Evolutionary conservation across 2,329 filamentous ascomycete species (phyloP), one percentile per base, ranked within the genome.

Genomic region (Colletotrichum spaethianum): DNA sequence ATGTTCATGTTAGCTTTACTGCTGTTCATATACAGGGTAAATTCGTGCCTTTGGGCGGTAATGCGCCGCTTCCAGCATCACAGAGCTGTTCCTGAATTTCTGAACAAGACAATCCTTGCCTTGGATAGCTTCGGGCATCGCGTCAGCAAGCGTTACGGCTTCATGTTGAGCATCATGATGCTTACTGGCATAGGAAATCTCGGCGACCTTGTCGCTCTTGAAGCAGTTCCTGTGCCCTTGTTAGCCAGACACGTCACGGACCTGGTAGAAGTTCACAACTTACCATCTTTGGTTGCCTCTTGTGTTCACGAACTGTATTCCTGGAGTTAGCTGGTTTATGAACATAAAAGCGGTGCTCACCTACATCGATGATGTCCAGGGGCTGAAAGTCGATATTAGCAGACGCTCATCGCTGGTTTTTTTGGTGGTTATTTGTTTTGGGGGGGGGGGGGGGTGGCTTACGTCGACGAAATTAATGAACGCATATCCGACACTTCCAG

Each of bases 1-100:
- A 20, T 8, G 16, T 0, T 61, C 23, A 12, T 11, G 23, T 76
- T 42, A 75, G 64, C 23, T 60, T 26, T 18, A 12, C 9, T 14
- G 20, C 26, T 23, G 18, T 7, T n/a, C n/a, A 1, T 36, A 5
- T n/a, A 11, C 23, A 6, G 3, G 31, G 26, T 4, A 31, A 44
- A 31, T 2, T 23, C 20, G 20, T 61, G 95, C 93, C 87, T 97
- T 97, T 0, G 96, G 96, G 0, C 94, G 92, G 77, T 94, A 97
- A 63, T 93, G 91, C 0, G 90, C 86, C 14, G 91, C 89, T 82
- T 98, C 95, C 0, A 96, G 86, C 94, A 98, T 98, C 38, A 99
- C 95, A 0, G 94, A 96, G 48, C 94, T 98, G 84, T 99, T 99
- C 44, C 96, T 92, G 79, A 99, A 99, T 80, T 98, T 98, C 80